These are phyloP conservation scores for Ophiostoma fasciatum DNA, from an alignment of 2,329 filamentous ascomycete species.

Conservation along the genomic window DNA sequence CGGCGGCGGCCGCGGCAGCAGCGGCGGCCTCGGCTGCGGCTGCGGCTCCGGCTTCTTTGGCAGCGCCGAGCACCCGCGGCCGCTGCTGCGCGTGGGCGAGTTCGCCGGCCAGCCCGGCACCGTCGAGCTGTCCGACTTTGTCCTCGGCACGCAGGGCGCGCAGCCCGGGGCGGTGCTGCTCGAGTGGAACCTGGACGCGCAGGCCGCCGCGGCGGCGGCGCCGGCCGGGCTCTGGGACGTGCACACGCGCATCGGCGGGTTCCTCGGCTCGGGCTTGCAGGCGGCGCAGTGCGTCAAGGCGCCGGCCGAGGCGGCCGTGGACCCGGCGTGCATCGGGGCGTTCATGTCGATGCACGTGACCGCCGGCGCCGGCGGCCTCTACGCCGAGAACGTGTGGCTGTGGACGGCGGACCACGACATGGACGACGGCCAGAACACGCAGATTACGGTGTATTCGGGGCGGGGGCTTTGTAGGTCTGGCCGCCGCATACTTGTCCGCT, in stretches of 20 bases:
- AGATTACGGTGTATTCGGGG: conserved; percentile 4
- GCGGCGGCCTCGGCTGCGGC: no score
- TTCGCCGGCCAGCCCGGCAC: conserved; percentile 43
- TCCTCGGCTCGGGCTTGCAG: conserved; percentile 49
- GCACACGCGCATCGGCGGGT: conserved; percentile 62
- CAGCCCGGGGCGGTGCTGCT: conserved; percentile 54
- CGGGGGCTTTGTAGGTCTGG: conserved; percentile 35
- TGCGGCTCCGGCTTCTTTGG: conserved; percentile 39
- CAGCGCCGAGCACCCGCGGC: conserved; percentile 42
- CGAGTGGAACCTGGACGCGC: conserved; percentile 52
- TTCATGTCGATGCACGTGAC: conserved; percentile 36
- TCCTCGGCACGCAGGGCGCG: conserved; percentile 53
- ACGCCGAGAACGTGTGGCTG: conserved; percentile 40
- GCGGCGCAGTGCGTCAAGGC: conserved; percentile 40
- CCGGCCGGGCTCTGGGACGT: conserved; percentile 27
- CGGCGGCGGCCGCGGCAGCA: conserved; percentile 26
- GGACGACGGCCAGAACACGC: conserved; percentile 5
- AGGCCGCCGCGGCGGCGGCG: conserved; percentile 30
- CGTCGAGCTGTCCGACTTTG: conserved; percentile 57
- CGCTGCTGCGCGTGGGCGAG: conserved; percentile 46
- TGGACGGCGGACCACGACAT: conserved; percentile 49
- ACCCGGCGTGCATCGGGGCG: conserved; percentile 42
- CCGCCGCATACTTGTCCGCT: no score
- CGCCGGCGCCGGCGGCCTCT: conserved; percentile 24
- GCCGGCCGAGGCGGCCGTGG: conserved; percentile 25